A percentile compares a stretch with the other conserved stretches of the same genome.
Evolutionary conservation across 306 rosid species (phyloP).

Genomic region (Lagenaria siceraria): DNA sequence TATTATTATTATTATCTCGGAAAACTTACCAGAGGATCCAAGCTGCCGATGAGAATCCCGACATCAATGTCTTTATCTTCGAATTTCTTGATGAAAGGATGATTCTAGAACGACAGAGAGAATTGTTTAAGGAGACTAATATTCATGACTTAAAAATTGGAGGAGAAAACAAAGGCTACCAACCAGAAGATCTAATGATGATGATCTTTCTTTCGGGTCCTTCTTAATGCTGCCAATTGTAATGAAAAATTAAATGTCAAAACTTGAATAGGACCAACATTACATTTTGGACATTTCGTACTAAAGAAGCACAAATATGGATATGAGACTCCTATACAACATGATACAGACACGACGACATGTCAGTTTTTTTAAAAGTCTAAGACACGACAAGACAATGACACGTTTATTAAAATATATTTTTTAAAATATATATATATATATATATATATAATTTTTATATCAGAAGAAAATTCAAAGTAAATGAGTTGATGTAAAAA

Average conservation of each 20-base stretch:
- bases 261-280: not conserved
- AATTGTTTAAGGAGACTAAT: constrained; percentile 1
- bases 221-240: constrained; percentile 71
- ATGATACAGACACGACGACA: too few relatives aligned
- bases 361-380: too few relatives aligned
- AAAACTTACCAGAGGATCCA: constrained; percentile 90
- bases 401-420: too few relatives aligned
- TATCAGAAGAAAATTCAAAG: too few relatives aligned
- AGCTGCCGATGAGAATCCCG: constrained; percentile 71
- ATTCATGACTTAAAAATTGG: not conserved
- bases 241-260: constrained; percentile 7
- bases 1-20: constrained; percentile 33
- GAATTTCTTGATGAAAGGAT: constrained; percentile 92
- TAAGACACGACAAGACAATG: too few relatives aligned
- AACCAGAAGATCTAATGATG: constrained; percentile 90
- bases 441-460: too few relatives aligned
- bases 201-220: constrained; percentile 56
- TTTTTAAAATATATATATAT: too few relatives aligned
- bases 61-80: constrained; percentile 92
- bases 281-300: too few relatives aligned
- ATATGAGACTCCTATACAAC: too few relatives aligned
- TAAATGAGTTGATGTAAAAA: too few relatives aligned
- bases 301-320: too few relatives aligned
- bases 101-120: constrained; percentile 42
- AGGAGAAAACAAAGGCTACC: constrained; percentile 17